Evolutionary conservation across 805 yeast species (phyloP), one percentile per base, ranked within the genome.

Genomic region (Candida chauliodis): DNA sequence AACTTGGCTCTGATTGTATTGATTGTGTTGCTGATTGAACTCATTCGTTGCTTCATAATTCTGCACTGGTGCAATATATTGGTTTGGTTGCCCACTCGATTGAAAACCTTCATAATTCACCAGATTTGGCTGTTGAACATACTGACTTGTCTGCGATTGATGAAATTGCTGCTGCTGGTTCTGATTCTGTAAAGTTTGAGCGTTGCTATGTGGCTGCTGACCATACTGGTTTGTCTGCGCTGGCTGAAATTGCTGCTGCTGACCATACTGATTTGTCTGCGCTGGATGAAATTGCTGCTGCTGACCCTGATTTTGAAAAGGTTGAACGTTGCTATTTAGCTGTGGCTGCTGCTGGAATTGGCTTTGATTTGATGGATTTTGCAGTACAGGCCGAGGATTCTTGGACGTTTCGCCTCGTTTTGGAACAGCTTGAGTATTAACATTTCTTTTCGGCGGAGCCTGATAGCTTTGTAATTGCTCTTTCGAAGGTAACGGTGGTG

Each of bases 391-490:
- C 4, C 48, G 34, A 8, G 47, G 36, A 25, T 45, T 52, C 3
- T 47, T 45, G 7, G 34, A 23, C 8, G 41, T 40, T 8, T 53
- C 56, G 8, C 48, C 56, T 4, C 40, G 61, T 11, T 51, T 50
- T 8, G 61, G 55, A 14, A 56, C 52, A 13, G 16, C 27, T 11
- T 24, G 18, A 18, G 43, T 19, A 4, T 37, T 44, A 0, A 59
- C 70, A 19, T 54, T 56, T 25, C 76, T 60, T 36, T 50, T 57
- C 0, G 81, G 81, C 13, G 59, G 58, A 4, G 56, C 44, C 4
- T 56, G 56, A 19, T 51, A 40, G 3, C 40, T 21, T 15, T 36
- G 36, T 37, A 53, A 37, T 30, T 52, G 50, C 13, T 51, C 59
- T 21, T 45, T 50, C 9, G 46, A 21, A n/a, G 53, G 40, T 24